Conservation (phyloP, 345 rosid genomes). For the Lenwebbia sp. region DNA sequence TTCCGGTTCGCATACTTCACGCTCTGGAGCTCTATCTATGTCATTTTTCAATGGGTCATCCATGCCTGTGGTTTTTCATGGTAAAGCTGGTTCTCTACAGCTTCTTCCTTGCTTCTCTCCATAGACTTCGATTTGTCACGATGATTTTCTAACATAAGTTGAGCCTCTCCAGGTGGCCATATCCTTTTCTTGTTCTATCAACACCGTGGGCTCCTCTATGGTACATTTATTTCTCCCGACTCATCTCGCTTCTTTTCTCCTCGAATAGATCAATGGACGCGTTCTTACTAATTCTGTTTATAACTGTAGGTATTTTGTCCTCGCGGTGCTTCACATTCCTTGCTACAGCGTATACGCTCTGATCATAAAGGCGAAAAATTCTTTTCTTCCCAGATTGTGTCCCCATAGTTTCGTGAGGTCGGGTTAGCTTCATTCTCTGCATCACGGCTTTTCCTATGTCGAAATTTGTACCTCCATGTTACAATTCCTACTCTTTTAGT, state of each 20-base stretch:
- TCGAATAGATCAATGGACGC: background rate
- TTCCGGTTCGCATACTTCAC: slow-evolving; percentile 73
- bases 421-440: slow-evolving; percentile 1
- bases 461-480: background rate
- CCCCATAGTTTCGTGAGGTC: slow-evolving; percentile 32
- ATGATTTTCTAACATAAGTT: background rate
- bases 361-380: slow-evolving; percentile 39
- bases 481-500: background rate
- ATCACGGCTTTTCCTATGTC: background rate
- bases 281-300: background rate
- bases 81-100: slow-evolving; percentile 18
- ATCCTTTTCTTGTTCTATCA: slow-evolving; percentile 67
- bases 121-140: background rate
- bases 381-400: slow-evolving; percentile 29
- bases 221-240: slow-evolving; percentile 12
- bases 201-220: slow-evolving; percentile 65
- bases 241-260: background rate
- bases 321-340: slow-evolving; percentile 61
- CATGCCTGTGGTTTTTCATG: slow-evolving; percentile 74
- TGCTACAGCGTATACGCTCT: slow-evolving; percentile 54
- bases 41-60: slow-evolving; percentile 75
- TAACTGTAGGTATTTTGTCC: slow-evolving; percentile 41
- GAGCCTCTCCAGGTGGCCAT: slow-evolving; percentile 69
- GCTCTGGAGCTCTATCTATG: slow-evolving; percentile 67
- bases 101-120: background rate